These are phyloP conservation scores for Eleusine coracana DNA, from an alignment of 176 grass and related monocot genomes.

Conservation along the genomic window DNA sequence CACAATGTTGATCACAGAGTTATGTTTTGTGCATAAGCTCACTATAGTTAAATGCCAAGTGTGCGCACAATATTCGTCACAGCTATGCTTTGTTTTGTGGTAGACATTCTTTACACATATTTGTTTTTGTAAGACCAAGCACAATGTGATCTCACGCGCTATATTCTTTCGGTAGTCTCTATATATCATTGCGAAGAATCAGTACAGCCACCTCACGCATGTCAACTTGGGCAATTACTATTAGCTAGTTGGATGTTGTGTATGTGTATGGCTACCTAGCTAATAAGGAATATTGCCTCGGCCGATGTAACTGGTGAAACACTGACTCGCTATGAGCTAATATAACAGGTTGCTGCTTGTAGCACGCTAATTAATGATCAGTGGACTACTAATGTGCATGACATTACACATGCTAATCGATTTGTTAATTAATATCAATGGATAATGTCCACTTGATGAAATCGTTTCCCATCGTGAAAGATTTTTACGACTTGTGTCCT, in stretches of 20 bases:
- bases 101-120: background rate
- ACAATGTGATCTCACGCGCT: slow-evolving; percentile 10
- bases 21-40: background rate
- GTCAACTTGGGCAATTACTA: background rate
- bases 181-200: background rate
- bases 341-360: background rate
- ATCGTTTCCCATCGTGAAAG: background rate
- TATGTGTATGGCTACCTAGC: too few species aligned
- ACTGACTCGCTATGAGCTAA: background rate
- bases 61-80: too few species aligned
- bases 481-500: background rate
- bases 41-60: too few species aligned
- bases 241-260: too few species aligned
- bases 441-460: background rate
- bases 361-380: background rate
- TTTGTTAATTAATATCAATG: background rate
- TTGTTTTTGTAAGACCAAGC: background rate
- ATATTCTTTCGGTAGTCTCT: background rate
- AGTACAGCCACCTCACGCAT: background rate
- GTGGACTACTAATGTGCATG: background rate
- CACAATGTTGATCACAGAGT: background rate
- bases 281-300: too few species aligned
- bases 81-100: background rate
- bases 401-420: background rate
- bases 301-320: background rate